A percentile compares a stretch with the other conserved stretches of the same genome.
These are phyloP conservation scores for Medicago truncatula DNA, from an alignment of 306 rosid genomes.

Conservation along the genomic window MtrunA17r5.0-ANR NC_053047.1:39982501-39983000, in stretches of 20 bases:
- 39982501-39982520: neutral
- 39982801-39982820: conserved; percentile 27
- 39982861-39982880: conserved; percentile 92
- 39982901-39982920: conserved; percentile 68
- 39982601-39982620: neutral
- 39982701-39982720: conserved; percentile 15
- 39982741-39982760: neutral
- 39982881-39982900: conserved; percentile 96
- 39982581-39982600: neutral
- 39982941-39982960: conserved; percentile 28
- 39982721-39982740: conserved; percentile 15
- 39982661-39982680: neutral
- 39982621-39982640: neutral
- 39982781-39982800: conserved; percentile 15
- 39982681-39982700: neutral
- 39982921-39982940: conserved; percentile 29
- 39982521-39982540: neutral
- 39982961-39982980: conserved; percentile 13
- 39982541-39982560: neutral
- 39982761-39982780: neutral
- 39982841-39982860: conserved; percentile 86
- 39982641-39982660: conserved; percentile 6
- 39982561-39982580: neutral
- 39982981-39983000: conserved; percentile 31
- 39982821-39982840: conserved; percentile 31